Evolutionary conservation across 768 basidiomycete species (phyloP), one percentile per base, ranked within the genome.

Genomic region (Mycena leptocephala): DNA sequence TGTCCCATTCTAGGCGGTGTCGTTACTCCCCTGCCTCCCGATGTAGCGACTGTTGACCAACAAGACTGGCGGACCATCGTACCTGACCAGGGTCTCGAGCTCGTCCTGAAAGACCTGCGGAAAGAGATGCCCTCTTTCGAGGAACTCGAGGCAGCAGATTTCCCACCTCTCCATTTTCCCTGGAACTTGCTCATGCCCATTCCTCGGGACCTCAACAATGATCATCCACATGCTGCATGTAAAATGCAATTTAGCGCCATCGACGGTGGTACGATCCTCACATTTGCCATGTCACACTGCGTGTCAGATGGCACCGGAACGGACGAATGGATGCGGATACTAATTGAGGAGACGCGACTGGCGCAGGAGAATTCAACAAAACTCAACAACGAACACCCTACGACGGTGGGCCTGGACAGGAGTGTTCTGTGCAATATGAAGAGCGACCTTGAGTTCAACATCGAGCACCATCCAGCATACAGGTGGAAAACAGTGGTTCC

Each of bases 211-310:
- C 70, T 63, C 30, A 41, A 14, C 33, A 32, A 32, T 26, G 61
- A 72, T 59, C 43, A 14, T 20, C 59, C 70, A 16, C 63, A 62
- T 20, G 70, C 39, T 30, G 70, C 70, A 63, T 63, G 43, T 63
- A 72, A 72, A 41, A n/a, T 72, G 58, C 70, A 72, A 46, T 72
- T 72, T 43, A 63, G 41, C 43, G 61, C 43, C n/a, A 63, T 72
- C 63, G 61, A 53, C 24, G 70, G 70, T 61, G 70, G 70, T 9
- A 72, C 70, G 28, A 63, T 72, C 46, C 70, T 72, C 32, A 72
- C 70, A 3, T 35, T 72, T 32, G 70, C 70, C 46, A 64, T 64
- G 59, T 72, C 70, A 37, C 70, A 72, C 37, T 16, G 11, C 22
- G 70, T 72, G 11, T 46, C 59, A 13, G 70, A 72, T 24, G 70